Conservation (phyloP, 768 basidiomycete species). For the Inosperma sp. region DNA sequence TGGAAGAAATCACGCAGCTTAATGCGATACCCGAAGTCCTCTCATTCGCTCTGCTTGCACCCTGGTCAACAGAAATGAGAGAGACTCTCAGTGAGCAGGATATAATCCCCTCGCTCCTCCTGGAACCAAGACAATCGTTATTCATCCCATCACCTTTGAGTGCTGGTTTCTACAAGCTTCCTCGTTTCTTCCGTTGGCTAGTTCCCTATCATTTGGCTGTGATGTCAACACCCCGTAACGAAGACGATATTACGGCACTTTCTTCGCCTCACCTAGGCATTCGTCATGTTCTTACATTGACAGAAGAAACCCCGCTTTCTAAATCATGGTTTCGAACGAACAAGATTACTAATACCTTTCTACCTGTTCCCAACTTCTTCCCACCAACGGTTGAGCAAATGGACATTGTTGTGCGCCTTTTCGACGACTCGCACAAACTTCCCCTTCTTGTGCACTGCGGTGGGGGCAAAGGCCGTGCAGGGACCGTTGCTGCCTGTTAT, state of each 20-base stretch:
- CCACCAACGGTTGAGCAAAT: conserved; percentile 58
- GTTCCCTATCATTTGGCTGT: conserved; percentile 54
- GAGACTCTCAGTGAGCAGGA: conserved; percentile 29
- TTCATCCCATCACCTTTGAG: conserved; percentile 29
- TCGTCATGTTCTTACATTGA: conserved; percentile 54
- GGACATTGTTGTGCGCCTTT: conserved; percentile 48
- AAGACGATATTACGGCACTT: conserved; percentile 46
- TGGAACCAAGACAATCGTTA: conserved; percentile 39
- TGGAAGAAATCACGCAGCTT: conserved; percentile 40
- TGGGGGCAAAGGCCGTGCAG: conserved; percentile 59
- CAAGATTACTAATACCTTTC: conserved; percentile 47
- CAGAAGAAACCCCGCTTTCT: conserved; percentile 50
- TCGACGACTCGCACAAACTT: conserved; percentile 41
- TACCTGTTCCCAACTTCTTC: conserved; percentile 50
- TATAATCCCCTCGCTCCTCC: conserved; percentile 34
- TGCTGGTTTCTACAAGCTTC: conserved; percentile 38
- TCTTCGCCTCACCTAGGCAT: conserved; percentile 47
- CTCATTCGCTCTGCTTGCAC: conserved; percentile 28
- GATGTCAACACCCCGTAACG: conserved; percentile 54
- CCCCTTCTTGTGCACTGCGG: conserved; percentile 58
- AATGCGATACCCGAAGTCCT: conserved; percentile 26
- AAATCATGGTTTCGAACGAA: conserved; percentile 44
- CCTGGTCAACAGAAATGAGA: conserved; percentile 40
- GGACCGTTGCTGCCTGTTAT: conserved; percentile 58
- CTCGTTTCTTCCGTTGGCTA: conserved; percentile 61